phyloP scores from a whole-genome alignment of 2,329 filamentous ascomycete genomes.

The Davidsoniella australis region DNA sequence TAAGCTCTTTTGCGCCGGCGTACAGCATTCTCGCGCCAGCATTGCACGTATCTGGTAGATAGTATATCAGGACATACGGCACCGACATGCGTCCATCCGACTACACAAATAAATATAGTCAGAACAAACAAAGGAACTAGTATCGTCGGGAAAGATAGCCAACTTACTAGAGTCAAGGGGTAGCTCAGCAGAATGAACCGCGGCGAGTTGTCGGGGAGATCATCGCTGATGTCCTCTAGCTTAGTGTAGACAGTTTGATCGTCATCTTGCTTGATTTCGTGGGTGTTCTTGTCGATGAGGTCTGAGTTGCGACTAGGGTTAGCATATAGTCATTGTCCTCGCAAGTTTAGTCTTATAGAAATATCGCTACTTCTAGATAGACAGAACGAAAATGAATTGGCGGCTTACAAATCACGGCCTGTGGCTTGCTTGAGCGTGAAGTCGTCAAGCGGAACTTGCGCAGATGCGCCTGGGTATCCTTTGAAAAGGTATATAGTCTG shows the following conservation, averaged over 20 bases:
- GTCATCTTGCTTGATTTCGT: slow-evolving; percentile 76
- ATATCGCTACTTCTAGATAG: background rate
- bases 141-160: background rate
- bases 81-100: slow-evolving; percentile 69
- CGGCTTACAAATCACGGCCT: slow-evolving; percentile 84
- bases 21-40: slow-evolving; percentile 81
- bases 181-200: slow-evolving; percentile 84
- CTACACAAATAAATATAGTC: slow-evolving; percentile 25
- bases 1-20: slow-evolving; percentile 86
- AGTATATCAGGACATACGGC: slow-evolving; percentile 89
- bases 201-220: slow-evolving; percentile 81
- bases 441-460: slow-evolving; percentile 90
- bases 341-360: background rate
- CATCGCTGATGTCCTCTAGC: slow-evolving; percentile 66
- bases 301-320: slow-evolving; percentile 31
- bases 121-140: background rate
- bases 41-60: slow-evolving; percentile 84
- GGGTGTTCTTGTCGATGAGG: slow-evolving; percentile 73
- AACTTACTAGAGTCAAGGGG: slow-evolving; percentile 62
- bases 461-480: slow-evolving; percentile 74
- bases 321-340: background rate
- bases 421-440: slow-evolving; percentile 67
- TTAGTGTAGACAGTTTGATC: slow-evolving; percentile 62
- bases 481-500: slow-evolving; percentile 80
- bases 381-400: slow-evolving; percentile 14